A percentile compares a stretch with the other conserved stretches of the same genome.
Evolutionary conservation across 768 basidiomycete species (phyloP).

Genomic region (Tricholoma sp.): DNA sequence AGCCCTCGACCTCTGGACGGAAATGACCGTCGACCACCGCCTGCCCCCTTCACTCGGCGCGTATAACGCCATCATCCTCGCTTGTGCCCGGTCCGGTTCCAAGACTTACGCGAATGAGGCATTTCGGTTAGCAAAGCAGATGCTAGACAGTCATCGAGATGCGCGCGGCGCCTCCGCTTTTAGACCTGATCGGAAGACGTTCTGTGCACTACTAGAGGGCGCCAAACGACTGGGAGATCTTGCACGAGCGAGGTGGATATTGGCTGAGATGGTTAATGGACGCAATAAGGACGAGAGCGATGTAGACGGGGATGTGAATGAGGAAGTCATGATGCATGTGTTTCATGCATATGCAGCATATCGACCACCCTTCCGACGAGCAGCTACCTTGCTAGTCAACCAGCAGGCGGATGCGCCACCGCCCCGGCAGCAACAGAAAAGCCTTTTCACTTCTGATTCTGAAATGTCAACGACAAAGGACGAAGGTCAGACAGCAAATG

Average conservation of each 20-base stretch:
- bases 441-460: neutral
- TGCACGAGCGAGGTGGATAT: conserved; percentile 78
- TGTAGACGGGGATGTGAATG: conserved; percentile 39
- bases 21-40: conserved; percentile 76
- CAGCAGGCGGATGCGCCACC: neutral
- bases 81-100: conserved; percentile 65
- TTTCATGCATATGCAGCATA: conserved; percentile 88
- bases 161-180: conserved; percentile 52
- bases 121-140: conserved; percentile 79
- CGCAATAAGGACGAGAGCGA: conserved; percentile 15
- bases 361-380: conserved; percentile 60
- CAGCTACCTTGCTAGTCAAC: conserved; percentile 39
- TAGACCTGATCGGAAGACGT: conserved; percentile 62
- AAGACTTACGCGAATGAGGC: conserved; percentile 72
- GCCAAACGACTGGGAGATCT: conserved; percentile 86
- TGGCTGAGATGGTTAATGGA: conserved; percentile 72
- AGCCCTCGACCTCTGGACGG: conserved; percentile 88
- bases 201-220: conserved; percentile 83
- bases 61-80: conserved; percentile 80
- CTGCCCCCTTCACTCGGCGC: conserved; percentile 60
- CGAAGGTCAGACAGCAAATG: conserved; percentile 5
- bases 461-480: neutral
- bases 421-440: neutral
- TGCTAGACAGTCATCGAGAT: conserved; percentile 76
- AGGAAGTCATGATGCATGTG: conserved; percentile 73